Conservation (phyloP, 2,329 filamentous ascomycete genomes). For the Sclerotinia glacialis region DNA sequence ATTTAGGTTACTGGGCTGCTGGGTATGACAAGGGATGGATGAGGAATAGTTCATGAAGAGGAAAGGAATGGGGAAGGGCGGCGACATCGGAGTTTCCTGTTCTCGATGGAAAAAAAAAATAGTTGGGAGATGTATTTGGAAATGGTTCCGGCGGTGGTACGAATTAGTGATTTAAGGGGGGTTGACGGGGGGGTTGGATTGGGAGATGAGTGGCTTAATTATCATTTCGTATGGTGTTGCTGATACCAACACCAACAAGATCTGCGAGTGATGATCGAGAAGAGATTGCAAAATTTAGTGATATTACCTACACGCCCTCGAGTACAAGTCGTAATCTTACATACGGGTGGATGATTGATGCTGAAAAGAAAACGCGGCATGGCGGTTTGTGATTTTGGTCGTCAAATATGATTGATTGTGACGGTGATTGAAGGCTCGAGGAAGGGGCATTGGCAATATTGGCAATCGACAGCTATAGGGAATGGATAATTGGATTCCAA, state of each 20-base stretch:
- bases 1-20: background rate
- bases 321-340: no score
- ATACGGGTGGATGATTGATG: background rate
- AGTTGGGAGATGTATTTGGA: background rate
- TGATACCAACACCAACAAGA: background rate
- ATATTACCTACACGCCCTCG: background rate
- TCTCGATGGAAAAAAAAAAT: background rate
- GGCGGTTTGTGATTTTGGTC: background rate
- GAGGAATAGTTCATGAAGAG: background rate
- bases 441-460: background rate
- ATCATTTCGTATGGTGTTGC: background rate
- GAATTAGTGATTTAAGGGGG: no score
- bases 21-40: background rate
- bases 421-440: background rate
- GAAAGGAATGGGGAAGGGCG: background rate
- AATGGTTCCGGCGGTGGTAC: background rate
- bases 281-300: background rate
- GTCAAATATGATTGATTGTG: background rate
- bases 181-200: background rate
- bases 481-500: background rate
- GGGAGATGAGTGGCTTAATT: background rate
- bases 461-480: background rate
- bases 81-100: slow-evolving; percentile 14
- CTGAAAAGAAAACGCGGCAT: background rate
- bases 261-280: background rate